Conservation (phyloP, 176 grass and related monocot species). For the Triticum turgidum region DNA sequence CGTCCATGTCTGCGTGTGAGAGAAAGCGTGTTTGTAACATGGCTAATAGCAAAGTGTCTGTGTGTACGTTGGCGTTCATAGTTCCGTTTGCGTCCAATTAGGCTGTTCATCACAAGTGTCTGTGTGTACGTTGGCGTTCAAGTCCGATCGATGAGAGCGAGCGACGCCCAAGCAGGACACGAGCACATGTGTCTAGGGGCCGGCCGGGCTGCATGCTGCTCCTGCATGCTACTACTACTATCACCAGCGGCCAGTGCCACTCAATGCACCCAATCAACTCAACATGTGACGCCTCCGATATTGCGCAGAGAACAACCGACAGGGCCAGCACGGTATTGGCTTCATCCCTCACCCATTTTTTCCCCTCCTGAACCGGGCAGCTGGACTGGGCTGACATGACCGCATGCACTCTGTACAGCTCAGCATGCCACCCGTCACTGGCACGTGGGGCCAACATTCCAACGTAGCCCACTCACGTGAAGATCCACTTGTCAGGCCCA, state of each 20-base stretch:
- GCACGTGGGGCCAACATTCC: not conserved
- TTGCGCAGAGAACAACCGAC: constrained; percentile 87
- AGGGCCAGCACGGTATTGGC: constrained; percentile 77
- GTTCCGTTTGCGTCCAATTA: no score
- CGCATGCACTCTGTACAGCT: constrained; percentile 38
- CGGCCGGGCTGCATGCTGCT: not conserved
- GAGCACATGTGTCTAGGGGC: constrained; percentile 53
- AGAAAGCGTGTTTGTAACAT: not conserved
- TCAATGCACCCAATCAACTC: constrained; percentile 62
- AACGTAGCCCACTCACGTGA: constrained; percentile 16
- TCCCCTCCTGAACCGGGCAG: constrained; percentile 35
- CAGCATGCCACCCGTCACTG: constrained; percentile 33
- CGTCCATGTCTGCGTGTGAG: not conserved
- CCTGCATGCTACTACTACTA: not conserved
- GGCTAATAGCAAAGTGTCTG: not conserved
- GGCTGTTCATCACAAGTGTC: not conserved
- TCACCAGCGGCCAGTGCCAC: not conserved
- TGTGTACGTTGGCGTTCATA: not conserved
- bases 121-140: constrained; percentile 21
- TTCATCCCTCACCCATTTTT: constrained; percentile 25
- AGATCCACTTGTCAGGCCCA: constrained; percentile 6
- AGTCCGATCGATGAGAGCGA: not conserved
- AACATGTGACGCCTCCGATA: constrained; percentile 87
- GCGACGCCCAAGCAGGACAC: constrained; percentile 30
- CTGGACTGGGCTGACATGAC: constrained; percentile 40